Conservation (phyloP, 1,284 basidiomycete genomes). For the Ganoderma lingzhi region DNA sequence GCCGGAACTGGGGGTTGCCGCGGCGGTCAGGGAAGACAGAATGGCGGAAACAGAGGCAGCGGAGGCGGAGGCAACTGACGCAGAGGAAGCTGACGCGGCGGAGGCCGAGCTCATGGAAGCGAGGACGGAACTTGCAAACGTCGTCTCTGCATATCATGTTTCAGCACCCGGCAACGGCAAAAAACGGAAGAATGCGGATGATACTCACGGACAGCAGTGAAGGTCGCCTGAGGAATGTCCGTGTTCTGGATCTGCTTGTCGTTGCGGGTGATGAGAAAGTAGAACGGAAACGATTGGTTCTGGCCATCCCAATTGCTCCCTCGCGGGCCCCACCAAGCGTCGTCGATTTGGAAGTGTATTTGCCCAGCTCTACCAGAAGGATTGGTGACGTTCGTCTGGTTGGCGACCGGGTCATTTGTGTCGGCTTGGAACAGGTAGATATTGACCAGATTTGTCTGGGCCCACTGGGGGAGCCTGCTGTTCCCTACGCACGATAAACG, state of each 20-base stretch:
- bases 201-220: conserved; percentile 78
- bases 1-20: background rate
- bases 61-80: conserved; percentile 40
- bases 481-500: conserved; percentile 52
- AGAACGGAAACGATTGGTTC: conserved; percentile 71
- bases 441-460: conserved; percentile 60
- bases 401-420: conserved; percentile 56
- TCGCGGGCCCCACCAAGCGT: conserved; percentile 73
- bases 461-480: conserved; percentile 52
- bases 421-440: conserved; percentile 77
- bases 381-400: conserved; percentile 51
- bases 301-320: conserved; percentile 59
- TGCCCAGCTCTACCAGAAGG: conserved; percentile 63
- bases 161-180: background rate
- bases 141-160: conserved; percentile 63
- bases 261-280: conserved; percentile 72
- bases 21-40: background rate
- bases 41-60: conserved; percentile 31
- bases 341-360: conserved; percentile 66
- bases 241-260: conserved; percentile 60
- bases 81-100: conserved; percentile 45
- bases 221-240: conserved; percentile 70
- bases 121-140: conserved; percentile 68
- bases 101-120: conserved; percentile 59
- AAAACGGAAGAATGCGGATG: conserved; percentile 6